Percentiles rank a stretch among this genome's conserved stretches.
Evolutionary conservation across 177 flowering plant genomes (phyloP).

Genomic region (Telopea speciosissima): DNA sequence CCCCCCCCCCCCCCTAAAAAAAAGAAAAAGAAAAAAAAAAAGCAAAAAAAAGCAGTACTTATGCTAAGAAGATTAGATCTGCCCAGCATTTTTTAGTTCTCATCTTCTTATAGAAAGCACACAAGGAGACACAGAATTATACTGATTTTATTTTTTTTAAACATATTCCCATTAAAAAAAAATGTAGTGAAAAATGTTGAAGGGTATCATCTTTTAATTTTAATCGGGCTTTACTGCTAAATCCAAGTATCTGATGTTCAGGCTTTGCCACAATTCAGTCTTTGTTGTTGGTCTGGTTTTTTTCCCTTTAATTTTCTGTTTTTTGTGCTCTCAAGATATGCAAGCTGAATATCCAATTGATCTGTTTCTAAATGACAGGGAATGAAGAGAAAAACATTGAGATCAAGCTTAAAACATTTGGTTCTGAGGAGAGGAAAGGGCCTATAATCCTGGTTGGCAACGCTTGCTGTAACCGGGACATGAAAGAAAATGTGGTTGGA

Average conservation of each 20-base stretch:
- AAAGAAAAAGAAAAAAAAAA: too few relatives aligned
- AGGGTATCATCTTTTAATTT: neutral
- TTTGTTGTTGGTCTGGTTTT: neutral
- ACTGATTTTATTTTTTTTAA: too few relatives aligned
- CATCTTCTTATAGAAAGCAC: neutral
- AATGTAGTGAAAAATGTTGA: neutral
- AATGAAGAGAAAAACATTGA: constrained; percentile 60
- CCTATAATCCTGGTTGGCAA: constrained; percentile 52
- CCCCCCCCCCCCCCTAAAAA: too few relatives aligned
- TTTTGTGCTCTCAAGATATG: neutral
- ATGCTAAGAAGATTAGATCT: neutral
- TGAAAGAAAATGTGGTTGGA: constrained; percentile 50
- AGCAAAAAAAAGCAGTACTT: neutral
- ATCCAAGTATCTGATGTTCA: neutral
- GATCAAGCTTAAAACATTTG: constrained; percentile 52
- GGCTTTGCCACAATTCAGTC: neutral
- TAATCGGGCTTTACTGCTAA: neutral
- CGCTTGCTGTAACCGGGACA: constrained; percentile 70
- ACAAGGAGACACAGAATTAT: neutral
- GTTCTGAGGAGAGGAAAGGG: constrained; percentile 31
- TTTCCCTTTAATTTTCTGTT: neutral
- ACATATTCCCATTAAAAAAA: neutral
- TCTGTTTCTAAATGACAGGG: constrained; percentile 36
- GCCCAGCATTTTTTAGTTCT: neutral
- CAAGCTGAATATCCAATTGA: constrained; percentile 6